phyloP scores from a whole-genome alignment of 805 yeast species.

The Yamadazyma endophytica region DNA sequence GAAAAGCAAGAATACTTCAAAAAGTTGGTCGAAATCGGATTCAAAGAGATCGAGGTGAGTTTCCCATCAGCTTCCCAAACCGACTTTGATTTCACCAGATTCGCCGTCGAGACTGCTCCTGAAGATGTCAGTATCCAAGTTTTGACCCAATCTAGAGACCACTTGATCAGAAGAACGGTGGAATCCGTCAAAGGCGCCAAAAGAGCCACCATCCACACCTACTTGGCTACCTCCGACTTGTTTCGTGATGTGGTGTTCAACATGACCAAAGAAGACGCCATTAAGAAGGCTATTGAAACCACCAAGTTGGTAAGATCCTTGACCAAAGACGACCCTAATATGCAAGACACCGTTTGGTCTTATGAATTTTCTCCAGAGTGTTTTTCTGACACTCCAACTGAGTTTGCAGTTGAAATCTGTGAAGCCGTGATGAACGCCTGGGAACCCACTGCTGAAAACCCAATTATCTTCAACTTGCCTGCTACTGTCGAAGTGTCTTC shows the following conservation, averaged over 20 bases:
- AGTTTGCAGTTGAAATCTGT: slow-evolving; percentile 71
- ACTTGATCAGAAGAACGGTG: slow-evolving; percentile 66
- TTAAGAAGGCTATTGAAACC: slow-evolving; percentile 66
- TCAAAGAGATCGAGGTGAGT: slow-evolving; percentile 77
- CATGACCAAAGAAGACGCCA: slow-evolving; percentile 65
- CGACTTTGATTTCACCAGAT: slow-evolving; percentile 77
- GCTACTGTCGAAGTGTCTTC: slow-evolving; percentile 77
- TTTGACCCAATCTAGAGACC: slow-evolving; percentile 73
- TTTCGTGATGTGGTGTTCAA: slow-evolving; percentile 74
- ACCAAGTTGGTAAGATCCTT: slow-evolving; percentile 62
- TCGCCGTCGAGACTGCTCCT: slow-evolving; percentile 75
- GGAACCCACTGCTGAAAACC: slow-evolving; percentile 73
- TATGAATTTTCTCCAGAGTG: slow-evolving; percentile 78
- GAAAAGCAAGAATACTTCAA: slow-evolving; percentile 74
- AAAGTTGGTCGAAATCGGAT: slow-evolving; percentile 67
- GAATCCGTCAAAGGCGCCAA: slow-evolving; percentile 72
- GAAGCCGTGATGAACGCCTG: slow-evolving; percentile 76
- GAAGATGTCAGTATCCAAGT: slow-evolving; percentile 72
- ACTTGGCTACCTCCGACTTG: slow-evolving; percentile 70
- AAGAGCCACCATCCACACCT: slow-evolving; percentile 66
- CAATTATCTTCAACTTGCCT: slow-evolving; percentile 74
- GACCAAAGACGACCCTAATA: slow-evolving; percentile 70
- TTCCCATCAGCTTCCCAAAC: slow-evolving; percentile 82
- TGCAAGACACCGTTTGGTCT: slow-evolving; percentile 62
- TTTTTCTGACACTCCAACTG: slow-evolving; percentile 70